Conservation (phyloP, 2,329 filamentous ascomycete genomes). For the Paracoccidioides brasiliensis region DNA sequence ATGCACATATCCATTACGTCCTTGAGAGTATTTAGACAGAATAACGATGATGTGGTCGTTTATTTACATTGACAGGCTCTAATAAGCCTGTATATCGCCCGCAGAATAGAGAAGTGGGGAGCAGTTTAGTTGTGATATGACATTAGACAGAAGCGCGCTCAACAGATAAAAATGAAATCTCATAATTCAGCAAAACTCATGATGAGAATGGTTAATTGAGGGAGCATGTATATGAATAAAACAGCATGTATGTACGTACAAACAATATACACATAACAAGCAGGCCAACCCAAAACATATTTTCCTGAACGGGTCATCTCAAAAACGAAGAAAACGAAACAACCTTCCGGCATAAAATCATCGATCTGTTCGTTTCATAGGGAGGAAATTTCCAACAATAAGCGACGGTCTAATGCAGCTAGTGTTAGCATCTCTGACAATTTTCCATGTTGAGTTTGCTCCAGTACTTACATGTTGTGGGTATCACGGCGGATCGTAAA, state of each 20-base stretch:
- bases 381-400: constrained; percentile 93
- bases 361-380: constrained; percentile 53
- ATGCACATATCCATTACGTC: too few species aligned
- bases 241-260: not conserved
- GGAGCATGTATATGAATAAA: not conserved
- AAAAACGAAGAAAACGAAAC: not conserved
- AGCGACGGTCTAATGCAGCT: constrained; percentile 57
- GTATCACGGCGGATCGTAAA: constrained; percentile 92
- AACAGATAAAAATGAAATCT: not conserved
- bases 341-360: constrained; percentile 6
- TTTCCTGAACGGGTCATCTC: not conserved
- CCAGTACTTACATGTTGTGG: constrained; percentile 70
- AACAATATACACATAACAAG: constrained; percentile 2
- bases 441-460: not conserved
- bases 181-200: not conserved
- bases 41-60: too few species aligned
- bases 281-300: not conserved
- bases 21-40: too few species aligned
- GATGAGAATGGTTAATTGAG: not conserved
- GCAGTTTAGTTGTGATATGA: not conserved
- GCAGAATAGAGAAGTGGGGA: not conserved
- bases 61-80: not conserved
- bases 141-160: not conserved
- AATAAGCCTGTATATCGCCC: not conserved
- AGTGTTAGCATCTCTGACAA: constrained; percentile 20